phyloP scores from a whole-genome alignment of 2,329 filamentous ascomycete genomes.

The Penicillium sp. region DNA sequence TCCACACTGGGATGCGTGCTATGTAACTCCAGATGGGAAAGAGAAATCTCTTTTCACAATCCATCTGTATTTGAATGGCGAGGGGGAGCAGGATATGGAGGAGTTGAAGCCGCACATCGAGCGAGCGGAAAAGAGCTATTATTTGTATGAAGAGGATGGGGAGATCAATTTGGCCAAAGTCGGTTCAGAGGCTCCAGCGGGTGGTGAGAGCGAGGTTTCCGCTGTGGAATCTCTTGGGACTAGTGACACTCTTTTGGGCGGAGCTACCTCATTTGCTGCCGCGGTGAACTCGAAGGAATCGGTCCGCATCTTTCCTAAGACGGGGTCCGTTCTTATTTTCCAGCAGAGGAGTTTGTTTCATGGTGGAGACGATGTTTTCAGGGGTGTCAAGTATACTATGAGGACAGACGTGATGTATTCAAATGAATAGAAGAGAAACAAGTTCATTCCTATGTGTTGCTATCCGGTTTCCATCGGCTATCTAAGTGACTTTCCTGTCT shows the following conservation, averaged over 20 bases:
- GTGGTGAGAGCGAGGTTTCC: neutral
- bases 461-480: too few relatives aligned
- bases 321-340: conserved; percentile 57
- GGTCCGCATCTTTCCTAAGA: conserved; percentile 51
- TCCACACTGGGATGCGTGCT: conserved; percentile 68
- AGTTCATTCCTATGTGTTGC: too few relatives aligned
- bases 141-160: conserved; percentile 14
- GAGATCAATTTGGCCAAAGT: conserved; percentile 18
- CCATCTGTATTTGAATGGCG: conserved; percentile 58
- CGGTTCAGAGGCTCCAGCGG: neutral
- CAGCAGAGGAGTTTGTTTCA: conserved; percentile 57
- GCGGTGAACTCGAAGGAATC: conserved; percentile 33
- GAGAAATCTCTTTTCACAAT: conserved; percentile 57
- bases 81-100: conserved; percentile 36
- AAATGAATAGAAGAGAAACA: neutral
- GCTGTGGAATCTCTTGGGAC: conserved; percentile 12
- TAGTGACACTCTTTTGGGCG: conserved; percentile 48
- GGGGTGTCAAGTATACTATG: conserved; percentile 57
- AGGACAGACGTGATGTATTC: conserved; percentile 59
- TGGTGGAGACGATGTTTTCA: conserved; percentile 56
- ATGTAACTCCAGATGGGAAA: conserved; percentile 56
- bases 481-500: too few relatives aligned
- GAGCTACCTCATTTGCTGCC: conserved; percentile 56
- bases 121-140: conserved; percentile 10
- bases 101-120: conserved; percentile 27